Evolutionary conservation across 2,329 filamentous ascomycete genomes (phyloP), one percentile per base, ranked within the genome.

Genomic region (Thelonectria blattea): DNA sequence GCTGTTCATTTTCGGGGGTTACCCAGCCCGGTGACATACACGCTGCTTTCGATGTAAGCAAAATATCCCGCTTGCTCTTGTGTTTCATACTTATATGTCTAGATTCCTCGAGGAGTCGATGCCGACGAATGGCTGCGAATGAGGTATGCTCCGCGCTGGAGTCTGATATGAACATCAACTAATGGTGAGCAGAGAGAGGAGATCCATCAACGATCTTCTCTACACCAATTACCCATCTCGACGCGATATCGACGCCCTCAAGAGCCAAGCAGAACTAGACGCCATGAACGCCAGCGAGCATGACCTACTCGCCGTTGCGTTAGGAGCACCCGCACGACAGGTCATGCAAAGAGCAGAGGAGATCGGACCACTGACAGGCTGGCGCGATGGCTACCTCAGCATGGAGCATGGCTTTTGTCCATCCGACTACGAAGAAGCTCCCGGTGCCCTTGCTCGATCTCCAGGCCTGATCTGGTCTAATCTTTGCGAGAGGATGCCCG

Each of bases 401-500:
- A 76, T 76, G 17, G 81, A 83, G 52, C 79, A 83, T 39, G 83
- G 83, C 0, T 84, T 85, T 60, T 81, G 79, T 18, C 80, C 82
- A 0, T 77, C 78, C 1, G 81, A 85, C 61, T 79, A 81, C 12
- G 80, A 82, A 61, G 82, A 81, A 57, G 74, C 82, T 0, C 76
- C 78, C 1, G 79, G 77, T 4, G 81, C 80, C 2, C 63, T 68
- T 3, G 5, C 74, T 79, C 15, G 79, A 77, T 83, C 80, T 0
- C 81, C 81, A 0, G 82, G 83, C 0, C 74, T 82, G n/a, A 77
- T 84, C 15, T 85, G 83, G 83, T 80, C 80, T 3, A 82, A 84
- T 61, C 74, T 85, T 1, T 83, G 80, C 57, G 81, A 83, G 66
- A 74, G 82, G 2, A 84, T 85, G 78, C 82, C 82, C 0, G 83